These are phyloP conservation scores for Taxawa tesnikishii DNA, from an alignment of 2,329 filamentous ascomycete genomes.

Conservation along the genomic window DNA sequence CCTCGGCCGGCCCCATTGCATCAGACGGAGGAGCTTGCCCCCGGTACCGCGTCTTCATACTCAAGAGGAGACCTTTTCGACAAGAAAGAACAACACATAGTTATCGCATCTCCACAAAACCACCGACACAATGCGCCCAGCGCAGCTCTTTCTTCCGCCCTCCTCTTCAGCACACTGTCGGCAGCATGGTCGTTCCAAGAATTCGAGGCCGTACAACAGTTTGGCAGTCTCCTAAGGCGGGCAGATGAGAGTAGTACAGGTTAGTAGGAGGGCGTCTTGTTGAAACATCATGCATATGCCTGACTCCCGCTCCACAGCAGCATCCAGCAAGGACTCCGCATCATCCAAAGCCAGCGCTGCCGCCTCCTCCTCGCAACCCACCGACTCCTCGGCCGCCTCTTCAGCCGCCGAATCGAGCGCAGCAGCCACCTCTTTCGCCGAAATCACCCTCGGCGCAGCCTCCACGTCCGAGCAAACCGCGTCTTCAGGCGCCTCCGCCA, in stretches of 20 bases:
- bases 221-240: conserved; percentile 15
- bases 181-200: conserved; percentile 16
- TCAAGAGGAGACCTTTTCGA: neutral
- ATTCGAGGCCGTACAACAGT: conserved; percentile 14
- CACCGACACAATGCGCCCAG: conserved; percentile 19
- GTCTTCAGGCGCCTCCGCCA: conserved; percentile 10
- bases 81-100: neutral
- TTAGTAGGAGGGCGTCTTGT: conserved; percentile 2
- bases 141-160: conserved; percentile 17
- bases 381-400: conserved; percentile 13
- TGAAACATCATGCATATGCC: conserved; percentile 7
- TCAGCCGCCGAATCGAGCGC: conserved; percentile 4
- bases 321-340: neutral
- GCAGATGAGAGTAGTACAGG: conserved; percentile 10
- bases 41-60: too few relatives aligned
- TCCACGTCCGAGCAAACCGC: conserved; percentile 7
- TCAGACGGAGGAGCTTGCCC: too few relatives aligned
- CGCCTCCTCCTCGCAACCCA: conserved; percentile 4
- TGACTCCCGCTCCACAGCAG: conserved; percentile 13
- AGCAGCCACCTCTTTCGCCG: conserved; percentile 9
- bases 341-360: conserved; percentile 8
- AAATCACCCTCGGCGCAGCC: conserved; percentile 9
- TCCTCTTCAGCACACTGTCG: conserved; percentile 18
- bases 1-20: too few relatives aligned
- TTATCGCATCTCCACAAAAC: neutral